These are phyloP conservation scores for Cladosporium colombiae DNA, from an alignment of 2,329 filamentous ascomycete genomes.

Conservation along the genomic window DNA sequence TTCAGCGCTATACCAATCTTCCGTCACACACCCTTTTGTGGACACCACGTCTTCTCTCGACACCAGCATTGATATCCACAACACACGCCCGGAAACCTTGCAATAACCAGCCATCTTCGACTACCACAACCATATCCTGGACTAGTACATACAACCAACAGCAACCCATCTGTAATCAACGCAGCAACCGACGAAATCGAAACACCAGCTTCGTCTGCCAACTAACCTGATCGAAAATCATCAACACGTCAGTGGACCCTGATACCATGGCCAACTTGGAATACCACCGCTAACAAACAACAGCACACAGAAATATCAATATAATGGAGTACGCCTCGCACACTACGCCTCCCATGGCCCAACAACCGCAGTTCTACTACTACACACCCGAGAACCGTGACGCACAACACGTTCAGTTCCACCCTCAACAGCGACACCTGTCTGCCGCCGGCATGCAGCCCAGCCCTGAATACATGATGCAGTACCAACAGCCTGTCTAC, in stretches of 20 bases:
- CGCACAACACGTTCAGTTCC: conserved; percentile 12
- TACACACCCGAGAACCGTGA: conserved; percentile 66
- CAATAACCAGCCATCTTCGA: conserved; percentile 7
- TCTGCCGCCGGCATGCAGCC: conserved; percentile 47
- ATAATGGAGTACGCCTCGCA: conserved; percentile 43
- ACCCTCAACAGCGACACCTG: conserved; percentile 54
- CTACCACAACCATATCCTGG: conserved; percentile 13
- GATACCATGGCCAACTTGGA: background rate
- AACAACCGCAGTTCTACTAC: conserved; percentile 81
- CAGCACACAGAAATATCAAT: conserved; percentile 15
- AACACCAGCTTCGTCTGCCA: conserved; percentile 10
- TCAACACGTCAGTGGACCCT: conserved; percentile 20
- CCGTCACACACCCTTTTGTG: conserved; percentile 14
- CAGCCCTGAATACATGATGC: conserved; percentile 48
- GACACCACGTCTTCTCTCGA: conserved; percentile 16
- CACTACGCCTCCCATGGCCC: conserved; percentile 59
- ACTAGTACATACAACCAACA: conserved; percentile 16
- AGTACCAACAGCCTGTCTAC: conserved; percentile 54
- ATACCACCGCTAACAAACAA: background rate
- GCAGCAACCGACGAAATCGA: conserved; percentile 13
- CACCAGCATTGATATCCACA: conserved; percentile 18
- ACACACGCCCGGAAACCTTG: conserved; percentile 11
- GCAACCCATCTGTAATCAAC: conserved; percentile 13
- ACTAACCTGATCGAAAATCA: conserved; percentile 14
- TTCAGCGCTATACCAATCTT: conserved; percentile 24